These are phyloP conservation scores for Dissophora ornata DNA, from an alignment of 192 early-diverging fungal species.

Conservation along the genomic window DNA sequence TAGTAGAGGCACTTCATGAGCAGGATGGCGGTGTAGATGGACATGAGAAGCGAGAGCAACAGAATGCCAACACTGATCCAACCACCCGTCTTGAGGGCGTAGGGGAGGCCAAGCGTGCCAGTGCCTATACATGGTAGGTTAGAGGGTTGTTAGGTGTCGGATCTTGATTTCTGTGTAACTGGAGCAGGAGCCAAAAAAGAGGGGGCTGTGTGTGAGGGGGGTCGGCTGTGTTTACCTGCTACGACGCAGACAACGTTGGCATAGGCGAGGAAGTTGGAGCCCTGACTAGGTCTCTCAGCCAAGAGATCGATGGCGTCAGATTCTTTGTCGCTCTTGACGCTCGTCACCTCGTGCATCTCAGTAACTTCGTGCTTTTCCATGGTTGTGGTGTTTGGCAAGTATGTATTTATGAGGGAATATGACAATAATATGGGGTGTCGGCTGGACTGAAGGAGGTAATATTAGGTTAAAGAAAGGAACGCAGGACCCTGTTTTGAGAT, in stretches of 20 bases:
- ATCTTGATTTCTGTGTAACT: too few species aligned
- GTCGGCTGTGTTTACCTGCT: constrained; percentile 64
- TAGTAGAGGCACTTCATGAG: constrained; percentile 81
- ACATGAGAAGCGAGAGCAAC: constrained; percentile 72
- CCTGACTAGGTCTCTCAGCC: constrained; percentile 51
- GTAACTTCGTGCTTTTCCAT: constrained; percentile 16
- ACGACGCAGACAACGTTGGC: constrained; percentile 77
- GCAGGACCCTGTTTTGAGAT: too few species aligned
- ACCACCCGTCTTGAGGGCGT: constrained; percentile 77
- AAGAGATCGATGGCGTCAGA: constrained; percentile 22
- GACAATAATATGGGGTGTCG: too few species aligned
- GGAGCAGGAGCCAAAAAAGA: too few species aligned
- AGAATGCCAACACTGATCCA: constrained; percentile 80
- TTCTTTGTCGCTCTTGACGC: constrained; percentile 28
- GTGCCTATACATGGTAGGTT: constrained; percentile 54
- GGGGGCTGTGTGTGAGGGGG: too few species aligned
- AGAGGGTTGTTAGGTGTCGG: too few species aligned
- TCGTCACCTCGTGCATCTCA: constrained; percentile 24
- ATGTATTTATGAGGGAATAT: too few species aligned
- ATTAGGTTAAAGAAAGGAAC: too few species aligned
- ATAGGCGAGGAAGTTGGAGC: constrained; percentile 64
- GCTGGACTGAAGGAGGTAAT: too few species aligned
- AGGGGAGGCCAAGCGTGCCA: constrained; percentile 84
- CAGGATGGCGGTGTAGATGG: constrained; percentile 74
- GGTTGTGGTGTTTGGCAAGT: too few species aligned